Evolutionary conservation across 2,329 filamentous ascomycete species (phyloP), one percentile per base, ranked within the genome.

Genomic region (Aureobasidium vineae): DNA sequence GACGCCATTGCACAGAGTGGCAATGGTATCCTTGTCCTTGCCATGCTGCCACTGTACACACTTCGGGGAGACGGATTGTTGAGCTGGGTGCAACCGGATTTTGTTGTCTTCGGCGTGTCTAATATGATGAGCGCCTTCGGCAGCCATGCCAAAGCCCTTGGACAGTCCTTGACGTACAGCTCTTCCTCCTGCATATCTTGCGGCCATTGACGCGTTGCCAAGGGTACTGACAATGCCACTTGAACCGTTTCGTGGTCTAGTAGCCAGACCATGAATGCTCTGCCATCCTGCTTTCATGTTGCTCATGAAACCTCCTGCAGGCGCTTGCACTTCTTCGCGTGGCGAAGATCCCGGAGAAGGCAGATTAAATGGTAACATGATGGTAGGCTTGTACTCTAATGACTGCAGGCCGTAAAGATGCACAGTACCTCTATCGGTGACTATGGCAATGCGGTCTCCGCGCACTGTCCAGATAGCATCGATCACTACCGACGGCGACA

Each of bases 401-500:
- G 65, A 49, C 23, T 64, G 41, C 40, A 63, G 23, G 26, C 66
- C 91, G 70, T 97, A 88, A 50, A 98, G 85, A 78, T 99, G 95
- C 13, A 97, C 88, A 10, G 95, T 99, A n/a, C 94, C 92, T 71
- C 93, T 90, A 73, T 96, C 92, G 0, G 95, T 98, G 31, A 97
- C 87, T 79, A 99, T 88, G 1, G 93, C 94, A 45, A 96, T 80
- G 67, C 90, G 88, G 74, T 96, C 91, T 26, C 91, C 91, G 66
- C 88, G 88, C 3, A 91, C 91, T 65, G 86, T 89, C 95, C 95
- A 99, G 3, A 88, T 87, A 49, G 97, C 90, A 73, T 97, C 94
- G 26, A 97, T 86, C 65, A 98, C 91, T 64, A 91, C 90, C 3
- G 95, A 92, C 57, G 94, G 90, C 1, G 94, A 98, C 85, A 97